phyloP scores from a whole-genome alignment of 2,329 filamentous ascomycete genomes.

The Drechslerella coelobrocha region DNA sequence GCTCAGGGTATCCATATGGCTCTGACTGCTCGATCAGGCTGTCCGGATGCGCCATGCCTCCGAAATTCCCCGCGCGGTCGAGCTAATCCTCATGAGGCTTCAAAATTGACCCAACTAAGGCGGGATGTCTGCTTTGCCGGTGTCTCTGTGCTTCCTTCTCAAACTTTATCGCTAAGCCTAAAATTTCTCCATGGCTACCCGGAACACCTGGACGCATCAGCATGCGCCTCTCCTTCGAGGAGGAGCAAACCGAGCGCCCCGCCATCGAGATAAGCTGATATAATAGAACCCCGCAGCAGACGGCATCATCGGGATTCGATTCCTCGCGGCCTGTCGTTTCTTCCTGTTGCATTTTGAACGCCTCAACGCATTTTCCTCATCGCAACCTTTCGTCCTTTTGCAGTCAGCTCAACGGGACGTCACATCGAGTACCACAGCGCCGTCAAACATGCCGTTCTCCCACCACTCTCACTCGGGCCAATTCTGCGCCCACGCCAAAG shows the following conservation, averaged over 20 bases:
- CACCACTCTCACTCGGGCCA: constrained; percentile 98
- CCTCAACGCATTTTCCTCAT: not conserved
- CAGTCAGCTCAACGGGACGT: not conserved
- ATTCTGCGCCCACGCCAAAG: constrained; percentile 91
- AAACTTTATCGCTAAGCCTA: no score
- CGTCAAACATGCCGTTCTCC: constrained; percentile 80
- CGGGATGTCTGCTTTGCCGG: constrained; percentile 4
- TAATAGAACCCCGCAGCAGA: no score
- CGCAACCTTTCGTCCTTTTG: not conserved
- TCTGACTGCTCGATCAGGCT: not conserved
- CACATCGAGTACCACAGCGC: not conserved
- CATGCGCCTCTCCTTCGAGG: no score
- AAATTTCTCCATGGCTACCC: no score
- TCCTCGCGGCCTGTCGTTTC: no score
- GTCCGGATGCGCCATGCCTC: not conserved
- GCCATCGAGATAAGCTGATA: no score
- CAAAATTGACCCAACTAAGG: not conserved
- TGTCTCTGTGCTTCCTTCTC: no score
- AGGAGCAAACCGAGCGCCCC: no score
- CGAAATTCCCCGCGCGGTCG: constrained; percentile 1
- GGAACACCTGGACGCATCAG: no score
- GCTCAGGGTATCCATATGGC: no score
- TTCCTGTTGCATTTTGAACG: not conserved
- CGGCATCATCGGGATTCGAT: no score
- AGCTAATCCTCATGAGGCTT: not conserved